Evolutionary conservation across 2,329 filamentous ascomycete genomes (phyloP).

Genomic region (Paracamarosporium sp.): DNA sequence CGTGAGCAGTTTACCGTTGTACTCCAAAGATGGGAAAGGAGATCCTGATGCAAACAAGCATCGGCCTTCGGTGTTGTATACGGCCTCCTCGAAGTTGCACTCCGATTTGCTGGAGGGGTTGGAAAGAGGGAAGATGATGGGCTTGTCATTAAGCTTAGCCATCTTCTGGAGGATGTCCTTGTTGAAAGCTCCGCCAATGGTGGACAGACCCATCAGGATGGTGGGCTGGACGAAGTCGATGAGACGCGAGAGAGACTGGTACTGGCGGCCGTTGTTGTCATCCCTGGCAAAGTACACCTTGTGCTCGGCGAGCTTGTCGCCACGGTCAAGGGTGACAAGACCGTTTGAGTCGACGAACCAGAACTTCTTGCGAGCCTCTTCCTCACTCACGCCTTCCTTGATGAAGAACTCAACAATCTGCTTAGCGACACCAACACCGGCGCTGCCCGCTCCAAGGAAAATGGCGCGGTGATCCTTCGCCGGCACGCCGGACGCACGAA

Average conservation of each 20-base stretch:
- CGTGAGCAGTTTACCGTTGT: slow-evolving; percentile 53
- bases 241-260: slow-evolving; percentile 85
- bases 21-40: slow-evolving; percentile 76
- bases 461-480: slow-evolving; percentile 91
- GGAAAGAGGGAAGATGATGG: slow-evolving; percentile 85
- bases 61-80: slow-evolving; percentile 87
- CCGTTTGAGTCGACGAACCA: slow-evolving; percentile 98
- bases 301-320: slow-evolving; percentile 92
- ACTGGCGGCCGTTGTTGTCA: slow-evolving; percentile 69
- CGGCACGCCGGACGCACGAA: slow-evolving; percentile 84
- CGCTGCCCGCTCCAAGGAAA: slow-evolving; percentile 94
- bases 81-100: slow-evolving; percentile 94
- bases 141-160: slow-evolving; percentile 70
- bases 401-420: slow-evolving; percentile 98
- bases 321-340: slow-evolving; percentile 89
- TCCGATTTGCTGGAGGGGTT: slow-evolving; percentile 97
- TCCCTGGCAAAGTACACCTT: slow-evolving; percentile 72
- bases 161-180: slow-evolving; percentile 76
- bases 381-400: slow-evolving; percentile 85
- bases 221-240: slow-evolving; percentile 95
- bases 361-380: slow-evolving; percentile 88
- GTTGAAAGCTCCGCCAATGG: slow-evolving; percentile 93
- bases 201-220: slow-evolving; percentile 91
- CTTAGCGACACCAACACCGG: slow-evolving; percentile 96
- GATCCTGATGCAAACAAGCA: slow-evolving; percentile 95